These are phyloP conservation scores for Aspergillus texensis DNA, from an alignment of 2,329 filamentous ascomycete species.

Conservation along the genomic window DNA sequence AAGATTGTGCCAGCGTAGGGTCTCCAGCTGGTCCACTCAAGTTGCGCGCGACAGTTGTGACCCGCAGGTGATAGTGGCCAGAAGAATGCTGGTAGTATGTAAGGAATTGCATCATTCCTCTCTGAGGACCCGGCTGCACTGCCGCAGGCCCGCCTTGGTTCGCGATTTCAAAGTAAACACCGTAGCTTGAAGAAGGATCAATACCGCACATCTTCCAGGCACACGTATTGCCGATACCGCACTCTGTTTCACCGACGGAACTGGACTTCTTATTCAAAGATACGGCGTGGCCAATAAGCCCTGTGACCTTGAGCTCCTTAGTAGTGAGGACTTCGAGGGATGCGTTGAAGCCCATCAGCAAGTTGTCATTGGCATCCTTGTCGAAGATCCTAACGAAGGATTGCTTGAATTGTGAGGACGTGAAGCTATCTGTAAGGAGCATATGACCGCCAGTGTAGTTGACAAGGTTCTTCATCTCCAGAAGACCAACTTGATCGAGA, in stretches of 20 bases:
- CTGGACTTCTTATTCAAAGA: constrained; percentile 98
- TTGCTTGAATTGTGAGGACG: constrained; percentile 98
- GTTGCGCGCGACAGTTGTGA: constrained; percentile 89
- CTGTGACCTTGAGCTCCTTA: constrained; percentile 97
- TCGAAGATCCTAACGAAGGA: constrained; percentile 97
- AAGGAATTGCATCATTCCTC: constrained; percentile 96
- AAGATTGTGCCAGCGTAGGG: constrained; percentile 91
- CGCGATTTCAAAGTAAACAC: constrained; percentile 96
- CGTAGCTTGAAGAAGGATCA: constrained; percentile 89
- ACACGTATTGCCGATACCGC: constrained; percentile 96
- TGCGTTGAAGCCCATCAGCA: constrained; percentile 98
- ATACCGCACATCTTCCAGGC: constrained; percentile 99
- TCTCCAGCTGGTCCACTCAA: constrained; percentile 93
- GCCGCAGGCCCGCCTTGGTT: constrained; percentile 84
- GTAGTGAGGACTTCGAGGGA: constrained; percentile 94
- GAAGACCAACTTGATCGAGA: constrained; percentile 91
- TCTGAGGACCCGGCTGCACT: constrained; percentile 83
- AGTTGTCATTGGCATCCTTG: constrained; percentile 91
- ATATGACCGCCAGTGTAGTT: constrained; percentile 98
- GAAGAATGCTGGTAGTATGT: constrained; percentile 99
- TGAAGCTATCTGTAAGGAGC: constrained; percentile 97
- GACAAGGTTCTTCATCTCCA: constrained; percentile 97
- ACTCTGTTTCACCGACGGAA: constrained; percentile 96
- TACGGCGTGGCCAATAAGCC: constrained; percentile 92
- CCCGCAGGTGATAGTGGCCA: constrained; percentile 91